Conservation (phyloP, 176 grass and related monocot species). For the Triticum dicoccoides region DNA sequence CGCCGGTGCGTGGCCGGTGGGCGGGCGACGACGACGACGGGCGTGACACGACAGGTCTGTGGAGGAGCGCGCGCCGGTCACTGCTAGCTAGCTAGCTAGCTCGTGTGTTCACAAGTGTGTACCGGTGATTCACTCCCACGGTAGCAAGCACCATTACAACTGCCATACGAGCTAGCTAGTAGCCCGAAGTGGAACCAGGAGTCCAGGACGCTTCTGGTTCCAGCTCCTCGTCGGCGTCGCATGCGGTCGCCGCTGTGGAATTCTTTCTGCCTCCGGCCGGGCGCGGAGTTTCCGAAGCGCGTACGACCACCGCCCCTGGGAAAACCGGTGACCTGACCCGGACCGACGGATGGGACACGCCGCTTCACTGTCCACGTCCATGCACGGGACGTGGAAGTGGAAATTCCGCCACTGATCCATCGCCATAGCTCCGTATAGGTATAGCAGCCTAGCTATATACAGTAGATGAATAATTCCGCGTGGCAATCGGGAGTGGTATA, state of each 20-base stretch:
- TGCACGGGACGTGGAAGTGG: slow-evolving; percentile 43
- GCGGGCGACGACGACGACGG: not conserved
- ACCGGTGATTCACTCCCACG: too few relatives aligned
- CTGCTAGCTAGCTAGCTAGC: not conserved
- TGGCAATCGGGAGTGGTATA: too few relatives aligned
- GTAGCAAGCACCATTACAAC: too few relatives aligned
- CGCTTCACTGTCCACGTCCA: slow-evolving; percentile 30
- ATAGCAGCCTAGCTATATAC: not conserved
- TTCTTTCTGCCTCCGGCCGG: not conserved
- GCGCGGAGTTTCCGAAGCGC: not conserved
- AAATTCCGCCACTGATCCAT: not conserved
- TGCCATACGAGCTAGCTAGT: too few relatives aligned
- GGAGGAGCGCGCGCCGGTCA: not conserved
- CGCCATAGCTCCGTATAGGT: not conserved
- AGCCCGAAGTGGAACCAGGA: too few relatives aligned
- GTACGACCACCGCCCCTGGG: not conserved
- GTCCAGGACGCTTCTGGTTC: not conserved
- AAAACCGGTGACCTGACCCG: not conserved
- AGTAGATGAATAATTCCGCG: not conserved
- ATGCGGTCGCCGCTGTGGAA: not conserved
- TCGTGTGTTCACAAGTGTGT: too few relatives aligned
- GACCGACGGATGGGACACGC: slow-evolving; percentile 33
- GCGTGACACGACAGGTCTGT: not conserved
- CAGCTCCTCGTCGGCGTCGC: not conserved
- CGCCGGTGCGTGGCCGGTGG: not conserved